These are phyloP conservation scores for Cutaneotrichosporon sp. DNA, from an alignment of 1,284 basidiomycete species.

Conservation along the genomic window DNA sequence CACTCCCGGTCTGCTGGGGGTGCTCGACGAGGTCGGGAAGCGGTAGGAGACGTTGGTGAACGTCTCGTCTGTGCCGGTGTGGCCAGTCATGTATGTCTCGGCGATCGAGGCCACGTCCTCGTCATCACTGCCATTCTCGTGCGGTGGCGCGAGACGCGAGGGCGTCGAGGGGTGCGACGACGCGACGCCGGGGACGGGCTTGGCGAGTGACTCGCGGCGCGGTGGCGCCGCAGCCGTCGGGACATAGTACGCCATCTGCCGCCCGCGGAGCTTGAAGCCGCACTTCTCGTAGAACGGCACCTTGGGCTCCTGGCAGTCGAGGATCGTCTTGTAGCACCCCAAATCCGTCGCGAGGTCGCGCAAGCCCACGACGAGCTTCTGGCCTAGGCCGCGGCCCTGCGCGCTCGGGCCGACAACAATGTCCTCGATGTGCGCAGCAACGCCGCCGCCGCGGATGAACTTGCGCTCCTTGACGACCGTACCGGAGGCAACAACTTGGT, in stretches of 20 bases:
- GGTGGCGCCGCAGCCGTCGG: slow-evolving; percentile 8
- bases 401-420: slow-evolving; percentile 91
- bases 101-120: slow-evolving; percentile 13
- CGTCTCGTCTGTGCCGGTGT: slow-evolving; percentile 14
- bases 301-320: slow-evolving; percentile 89
- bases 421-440: slow-evolving; percentile 94
- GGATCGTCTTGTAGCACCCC: slow-evolving; percentile 91
- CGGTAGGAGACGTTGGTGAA: slow-evolving; percentile 30
- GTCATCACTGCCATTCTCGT: slow-evolving; percentile 5
- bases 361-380: slow-evolving; percentile 79
- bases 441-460: slow-evolving; percentile 78
- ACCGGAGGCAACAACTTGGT: slow-evolving; percentile 82
- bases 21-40: slow-evolving; percentile 23
- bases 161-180: not conserved
- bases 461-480: slow-evolving; percentile 89
- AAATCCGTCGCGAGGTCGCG: slow-evolving; percentile 71
- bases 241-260: slow-evolving; percentile 40
- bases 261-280: slow-evolving; percentile 56
- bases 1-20: not conserved
- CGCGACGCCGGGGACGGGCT: not conserved
- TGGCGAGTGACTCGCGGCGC: slow-evolving; percentile 8
- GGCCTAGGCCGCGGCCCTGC: slow-evolving; percentile 81
- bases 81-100: slow-evolving; percentile 13
- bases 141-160: not conserved
- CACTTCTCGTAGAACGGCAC: slow-evolving; percentile 97